phyloP scores from a whole-genome alignment of 2,329 filamentous ascomycete genomes.

The Fusarium sp. region DNA sequence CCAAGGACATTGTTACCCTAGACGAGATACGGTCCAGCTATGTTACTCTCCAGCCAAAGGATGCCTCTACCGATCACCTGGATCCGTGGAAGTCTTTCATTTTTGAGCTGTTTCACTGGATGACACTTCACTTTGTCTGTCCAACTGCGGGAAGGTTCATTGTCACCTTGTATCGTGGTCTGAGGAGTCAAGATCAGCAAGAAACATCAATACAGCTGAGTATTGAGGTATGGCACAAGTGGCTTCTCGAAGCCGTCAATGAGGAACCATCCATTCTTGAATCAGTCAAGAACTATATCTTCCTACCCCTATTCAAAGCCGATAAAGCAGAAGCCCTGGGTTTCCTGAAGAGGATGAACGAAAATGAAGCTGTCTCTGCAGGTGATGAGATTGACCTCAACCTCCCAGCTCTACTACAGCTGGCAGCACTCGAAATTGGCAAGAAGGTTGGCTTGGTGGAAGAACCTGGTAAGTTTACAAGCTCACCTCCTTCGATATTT shows the following conservation, averaged over 20 bases:
- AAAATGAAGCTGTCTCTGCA: constrained; percentile 61
- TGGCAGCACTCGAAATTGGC: constrained; percentile 77
- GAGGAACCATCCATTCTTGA: constrained; percentile 68
- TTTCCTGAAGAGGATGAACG: constrained; percentile 72
- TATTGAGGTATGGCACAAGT: constrained; percentile 66
- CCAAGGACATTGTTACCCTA: constrained; percentile 68
- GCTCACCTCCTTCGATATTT: neutral
- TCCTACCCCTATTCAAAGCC: constrained; percentile 72
- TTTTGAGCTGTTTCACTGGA: constrained; percentile 66
- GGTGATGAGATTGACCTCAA: constrained; percentile 62
- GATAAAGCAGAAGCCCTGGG: constrained; percentile 66
- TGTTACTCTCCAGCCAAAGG: constrained; percentile 53
- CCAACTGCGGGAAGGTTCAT: constrained; percentile 72
- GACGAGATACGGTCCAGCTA: constrained; percentile 62
- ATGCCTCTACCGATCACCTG: constrained; percentile 19
- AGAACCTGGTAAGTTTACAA: constrained; percentile 66
- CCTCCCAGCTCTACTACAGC: constrained; percentile 69
- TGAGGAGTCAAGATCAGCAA: constrained; percentile 53
- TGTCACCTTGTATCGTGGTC: constrained; percentile 66
- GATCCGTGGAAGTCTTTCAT: constrained; percentile 66
- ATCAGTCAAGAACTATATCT: constrained; percentile 73
- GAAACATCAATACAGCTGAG: constrained; percentile 48
- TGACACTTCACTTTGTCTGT: constrained; percentile 69
- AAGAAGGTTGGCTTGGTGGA: constrained; percentile 78
- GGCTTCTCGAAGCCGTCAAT: constrained; percentile 66